Base-by-base conservation (phyloP, 192 early-diverging fungal species). In the Jimgerdemannia flammicorona region DNA sequence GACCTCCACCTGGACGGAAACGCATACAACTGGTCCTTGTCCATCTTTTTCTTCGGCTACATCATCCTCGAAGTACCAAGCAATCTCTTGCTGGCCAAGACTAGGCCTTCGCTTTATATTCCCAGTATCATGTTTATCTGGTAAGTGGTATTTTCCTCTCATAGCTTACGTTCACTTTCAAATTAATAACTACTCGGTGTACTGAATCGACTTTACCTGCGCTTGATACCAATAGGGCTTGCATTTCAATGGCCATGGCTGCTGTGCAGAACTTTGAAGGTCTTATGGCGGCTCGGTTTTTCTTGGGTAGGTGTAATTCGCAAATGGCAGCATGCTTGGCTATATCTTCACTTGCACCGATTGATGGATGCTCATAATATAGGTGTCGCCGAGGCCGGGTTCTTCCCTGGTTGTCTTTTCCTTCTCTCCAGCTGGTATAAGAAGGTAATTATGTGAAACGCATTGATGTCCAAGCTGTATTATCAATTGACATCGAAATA, bases 21-120 rank as follows among this genome's bases (percentile, higher is more conserved):
- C 20, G 44, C 78, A 43, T 85, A 77, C 69, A 86, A 86, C 59
- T 74, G 79, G 72, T 75, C 79, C 69, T 42, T 86, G 10, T 76
- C 85, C 17, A 70, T 75, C 10, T 86, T 86, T 77, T 87, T 87
- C 78, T 71, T 87, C 69, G 83, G 80, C 3, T 84, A 87, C 67
- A 70, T 87, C 20, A 6, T 87, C 20, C 84, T 81, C 67, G 86
- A 87, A 77, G 77, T 87, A 63, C 86, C 86, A 3, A 78, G 76
- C 41, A 87, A 87, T 78, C 44, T 86, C 41, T 9, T 86, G 4
- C 20, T 74, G 65, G 72, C 72, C 44, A 17, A 66, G n/a, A 67
- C 72, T 41, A 64, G 72, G 3, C 72, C 72, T 4, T 74, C 72
- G 3, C 11, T 74, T 41, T 74, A 65, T n/a, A 65, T 74, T 11